Percentiles rank a stretch among this genome's conserved stretches.
These are phyloP conservation scores for Rhododendron simsii DNA, from an alignment of 148 eudicot species.

Conservation along the genomic window DNA sequence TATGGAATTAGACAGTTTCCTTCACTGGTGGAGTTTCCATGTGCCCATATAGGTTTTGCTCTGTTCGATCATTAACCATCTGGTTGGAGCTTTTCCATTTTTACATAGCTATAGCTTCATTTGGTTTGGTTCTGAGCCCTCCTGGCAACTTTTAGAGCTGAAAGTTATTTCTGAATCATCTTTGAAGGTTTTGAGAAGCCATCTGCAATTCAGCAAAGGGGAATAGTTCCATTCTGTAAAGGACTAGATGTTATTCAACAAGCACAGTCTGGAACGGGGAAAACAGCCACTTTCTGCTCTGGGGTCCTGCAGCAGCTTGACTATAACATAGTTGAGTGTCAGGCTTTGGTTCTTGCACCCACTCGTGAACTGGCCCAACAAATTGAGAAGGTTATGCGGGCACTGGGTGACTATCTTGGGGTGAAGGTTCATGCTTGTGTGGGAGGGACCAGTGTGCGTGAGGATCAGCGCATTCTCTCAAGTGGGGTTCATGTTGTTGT, in stretches of 20 bases:
- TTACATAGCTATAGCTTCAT: neutral
- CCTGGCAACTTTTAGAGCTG: neutral
- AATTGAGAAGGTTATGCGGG: slow-evolving; percentile 63
- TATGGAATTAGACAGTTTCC: neutral
- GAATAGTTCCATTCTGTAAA: slow-evolving; percentile 57
- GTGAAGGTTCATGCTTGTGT: slow-evolving; percentile 88
- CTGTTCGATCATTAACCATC: neutral
- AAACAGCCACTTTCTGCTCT: slow-evolving; percentile 66
- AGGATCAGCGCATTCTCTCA: slow-evolving; percentile 62
- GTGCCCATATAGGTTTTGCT: neutral
- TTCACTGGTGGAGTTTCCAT: neutral
- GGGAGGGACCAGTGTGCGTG: slow-evolving; percentile 81
- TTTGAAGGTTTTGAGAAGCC: slow-evolving; percentile 60
- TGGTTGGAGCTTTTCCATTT: neutral
- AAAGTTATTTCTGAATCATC: slow-evolving; percentile 4
- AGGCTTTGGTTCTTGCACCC: slow-evolving; percentile 56
- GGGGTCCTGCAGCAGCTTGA: slow-evolving; percentile 57
- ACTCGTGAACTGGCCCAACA: slow-evolving; percentile 63
- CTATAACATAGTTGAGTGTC: slow-evolving; percentile 43
- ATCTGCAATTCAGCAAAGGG: slow-evolving; percentile 62
- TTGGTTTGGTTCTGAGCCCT: neutral
- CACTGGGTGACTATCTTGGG: slow-evolving; percentile 64
- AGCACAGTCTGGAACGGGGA: slow-evolving; percentile 66
- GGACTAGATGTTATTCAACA: slow-evolving; percentile 65
- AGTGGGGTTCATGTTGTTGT: slow-evolving; percentile 76